A percentile compares a stretch with the other conserved stretches of the same genome.
phyloP scores from a whole-genome alignment of 2,329 filamentous ascomycete genomes.

The Penicillium sp. region DNA sequence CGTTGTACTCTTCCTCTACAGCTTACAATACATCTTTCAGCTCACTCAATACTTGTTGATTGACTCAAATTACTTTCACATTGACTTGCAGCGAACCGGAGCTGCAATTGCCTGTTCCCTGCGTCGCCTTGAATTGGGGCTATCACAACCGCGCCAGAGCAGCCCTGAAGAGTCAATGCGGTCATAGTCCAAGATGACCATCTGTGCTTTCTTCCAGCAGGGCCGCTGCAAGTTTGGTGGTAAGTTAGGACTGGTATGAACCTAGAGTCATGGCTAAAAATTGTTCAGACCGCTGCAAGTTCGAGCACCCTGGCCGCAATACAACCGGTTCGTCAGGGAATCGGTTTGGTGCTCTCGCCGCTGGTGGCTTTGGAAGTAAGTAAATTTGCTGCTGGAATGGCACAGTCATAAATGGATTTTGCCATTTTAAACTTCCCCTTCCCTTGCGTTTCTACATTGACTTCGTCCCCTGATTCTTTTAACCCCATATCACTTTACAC shows the following conservation, averaged over 20 bases:
- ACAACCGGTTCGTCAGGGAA: slow-evolving; percentile 48
- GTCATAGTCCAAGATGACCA: slow-evolving; percentile 33
- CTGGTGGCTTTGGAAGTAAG: slow-evolving; percentile 45
- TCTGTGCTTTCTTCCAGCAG: slow-evolving; percentile 66
- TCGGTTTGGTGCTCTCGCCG: slow-evolving; percentile 57
- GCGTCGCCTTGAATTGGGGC: neutral
- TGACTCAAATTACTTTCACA: neutral
- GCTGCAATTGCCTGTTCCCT: neutral
- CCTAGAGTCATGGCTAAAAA: slow-evolving; percentile 12
- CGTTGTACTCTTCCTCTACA: neutral
- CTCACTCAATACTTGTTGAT: neutral
- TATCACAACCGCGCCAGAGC: neutral
- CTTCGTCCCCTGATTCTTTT: neutral
- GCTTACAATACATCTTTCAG: neutral
- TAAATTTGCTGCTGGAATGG: neutral
- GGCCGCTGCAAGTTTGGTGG: slow-evolving; percentile 67
- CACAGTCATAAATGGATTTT: neutral
- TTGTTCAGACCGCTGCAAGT: slow-evolving; percentile 57
- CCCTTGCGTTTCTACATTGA: neutral
- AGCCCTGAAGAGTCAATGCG: neutral
- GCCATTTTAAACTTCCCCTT: neutral
- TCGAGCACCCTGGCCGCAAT: slow-evolving; percentile 56
- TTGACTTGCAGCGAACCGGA: neutral
- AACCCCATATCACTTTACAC: neutral
- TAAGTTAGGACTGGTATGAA: slow-evolving; percentile 36